Conservation (phyloP, 2,329 filamentous ascomycete genomes). For the Talaromyces verruculosus region DNA sequence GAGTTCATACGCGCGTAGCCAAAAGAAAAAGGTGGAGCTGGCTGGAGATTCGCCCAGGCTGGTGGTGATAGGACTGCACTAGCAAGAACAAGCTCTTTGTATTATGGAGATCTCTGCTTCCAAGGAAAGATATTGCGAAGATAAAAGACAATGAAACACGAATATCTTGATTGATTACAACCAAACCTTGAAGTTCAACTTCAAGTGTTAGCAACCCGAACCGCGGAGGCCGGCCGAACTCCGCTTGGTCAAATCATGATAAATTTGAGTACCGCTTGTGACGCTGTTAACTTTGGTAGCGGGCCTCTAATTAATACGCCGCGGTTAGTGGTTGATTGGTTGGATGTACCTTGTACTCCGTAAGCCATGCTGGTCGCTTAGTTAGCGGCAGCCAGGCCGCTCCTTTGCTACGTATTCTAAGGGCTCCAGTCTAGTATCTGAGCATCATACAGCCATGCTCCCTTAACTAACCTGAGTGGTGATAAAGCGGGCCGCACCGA, state of each 20-base stretch:
- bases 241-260: neutral
- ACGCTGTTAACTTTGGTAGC: neutral
- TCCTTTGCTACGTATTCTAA: neutral
- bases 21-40: too few relatives aligned
- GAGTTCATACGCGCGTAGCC: neutral
- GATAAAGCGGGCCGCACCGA: neutral
- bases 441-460: neutral
- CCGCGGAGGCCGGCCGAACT: neutral
- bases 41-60: too few relatives aligned
- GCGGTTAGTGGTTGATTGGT: neutral
- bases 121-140: neutral
- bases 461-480: neutral
- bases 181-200: neutral
- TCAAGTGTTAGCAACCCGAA: neutral
- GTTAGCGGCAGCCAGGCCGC: conserved; percentile 7
- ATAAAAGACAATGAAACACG: neutral
- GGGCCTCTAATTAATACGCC: neutral
- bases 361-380: neutral
- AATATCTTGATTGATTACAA: neutral
- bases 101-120: neutral
- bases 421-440: neutral
- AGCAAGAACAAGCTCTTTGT: neutral
- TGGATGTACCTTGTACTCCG: neutral
- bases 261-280: neutral
- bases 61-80: neutral